A percentile compares a stretch with the other conserved stretches of the same genome.
phyloP scores from a whole-genome alignment of 148 eudicot species.

The Drosera capensis region DNA sequence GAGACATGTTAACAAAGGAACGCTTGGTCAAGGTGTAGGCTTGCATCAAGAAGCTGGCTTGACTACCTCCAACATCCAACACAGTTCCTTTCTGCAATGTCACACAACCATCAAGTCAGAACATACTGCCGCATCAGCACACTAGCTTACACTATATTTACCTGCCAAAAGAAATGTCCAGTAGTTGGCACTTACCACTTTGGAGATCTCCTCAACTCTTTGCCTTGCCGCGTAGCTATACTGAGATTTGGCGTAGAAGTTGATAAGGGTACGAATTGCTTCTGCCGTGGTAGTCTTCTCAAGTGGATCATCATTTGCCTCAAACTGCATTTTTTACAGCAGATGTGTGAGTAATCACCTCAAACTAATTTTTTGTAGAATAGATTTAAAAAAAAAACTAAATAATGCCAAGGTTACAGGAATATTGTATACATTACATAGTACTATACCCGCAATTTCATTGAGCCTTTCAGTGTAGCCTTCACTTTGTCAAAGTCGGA shows the following conservation, averaged over 20 bases:
- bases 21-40: conserved; percentile 64
- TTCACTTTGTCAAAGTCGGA: conserved; percentile 96
- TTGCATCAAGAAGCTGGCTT: conserved; percentile 86
- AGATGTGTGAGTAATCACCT: too few species aligned
- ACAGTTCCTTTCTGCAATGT: conserved; percentile 75
- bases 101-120: neutral
- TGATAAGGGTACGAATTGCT: conserved; percentile 58
- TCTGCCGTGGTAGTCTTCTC: conserved; percentile 80
- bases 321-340: too few species aligned
- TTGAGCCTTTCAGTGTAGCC: conserved; percentile 89
- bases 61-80: conserved; percentile 88
- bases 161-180: too few species aligned
- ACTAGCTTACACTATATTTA: neutral
- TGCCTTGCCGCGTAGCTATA: conserved; percentile 45
- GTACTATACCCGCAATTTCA: conserved; percentile 94
- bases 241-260: conserved; percentile 55
- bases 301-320: conserved; percentile 71
- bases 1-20: conserved; percentile 87
- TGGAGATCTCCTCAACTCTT: conserved; percentile 67
- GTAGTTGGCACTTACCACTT: conserved; percentile 33
- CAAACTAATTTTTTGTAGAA: too few species aligned
- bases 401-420: too few species aligned
- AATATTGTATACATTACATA: too few species aligned
- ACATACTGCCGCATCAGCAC: neutral
- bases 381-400: too few species aligned